Evolutionary conservation across 495 filamentous ascomycete species (phyloP).

Genomic region (Aspergillus steynii): DNA sequence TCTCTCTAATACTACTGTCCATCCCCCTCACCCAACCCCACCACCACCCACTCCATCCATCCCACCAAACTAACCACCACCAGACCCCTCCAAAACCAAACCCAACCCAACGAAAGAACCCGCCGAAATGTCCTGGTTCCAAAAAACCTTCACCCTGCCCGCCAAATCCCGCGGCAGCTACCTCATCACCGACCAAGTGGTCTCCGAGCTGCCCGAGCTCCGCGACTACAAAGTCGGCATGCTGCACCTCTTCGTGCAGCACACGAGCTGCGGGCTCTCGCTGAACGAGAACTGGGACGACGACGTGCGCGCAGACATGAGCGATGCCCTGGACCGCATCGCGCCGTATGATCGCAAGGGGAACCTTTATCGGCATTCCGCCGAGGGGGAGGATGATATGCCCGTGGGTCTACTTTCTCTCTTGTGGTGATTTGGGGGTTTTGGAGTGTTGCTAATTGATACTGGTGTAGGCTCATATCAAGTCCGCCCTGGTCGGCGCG

Average conservation of each 20-base stretch:
- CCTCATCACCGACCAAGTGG: slow-evolving; percentile 78
- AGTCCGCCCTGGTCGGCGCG: slow-evolving; percentile 83
- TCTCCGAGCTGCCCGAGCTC: slow-evolving; percentile 71
- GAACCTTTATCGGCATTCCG: slow-evolving; percentile 79
- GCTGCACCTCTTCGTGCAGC: slow-evolving; percentile 86
- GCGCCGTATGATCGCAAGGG: slow-evolving; percentile 75
- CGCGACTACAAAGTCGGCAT: slow-evolving; percentile 78
- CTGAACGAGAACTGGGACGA: slow-evolving; percentile 95
- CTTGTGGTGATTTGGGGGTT: slow-evolving; percentile 7
- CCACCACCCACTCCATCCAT: not conserved
- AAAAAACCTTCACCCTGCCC: slow-evolving; percentile 78
- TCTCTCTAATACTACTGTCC: not conserved
- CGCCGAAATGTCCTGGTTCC: slow-evolving; percentile 69
- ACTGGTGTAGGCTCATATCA: slow-evolving; percentile 73
- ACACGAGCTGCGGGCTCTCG: slow-evolving; percentile 82
- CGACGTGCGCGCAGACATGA: slow-evolving; percentile 84
- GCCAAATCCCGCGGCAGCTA: slow-evolving; percentile 76
- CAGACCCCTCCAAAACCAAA: not conserved
- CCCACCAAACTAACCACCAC: not conserved
- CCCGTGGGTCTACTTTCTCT: slow-evolving; percentile 47
- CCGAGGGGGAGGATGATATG: slow-evolving; percentile 92
- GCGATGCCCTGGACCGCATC: slow-evolving; percentile 86
- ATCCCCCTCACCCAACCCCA: not conserved
- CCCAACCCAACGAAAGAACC: not conserved
- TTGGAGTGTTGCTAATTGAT: not conserved